Evolutionary conservation across 257 asterid genomes (phyloP).

Genomic region (Scutellaria barbata): DNA sequence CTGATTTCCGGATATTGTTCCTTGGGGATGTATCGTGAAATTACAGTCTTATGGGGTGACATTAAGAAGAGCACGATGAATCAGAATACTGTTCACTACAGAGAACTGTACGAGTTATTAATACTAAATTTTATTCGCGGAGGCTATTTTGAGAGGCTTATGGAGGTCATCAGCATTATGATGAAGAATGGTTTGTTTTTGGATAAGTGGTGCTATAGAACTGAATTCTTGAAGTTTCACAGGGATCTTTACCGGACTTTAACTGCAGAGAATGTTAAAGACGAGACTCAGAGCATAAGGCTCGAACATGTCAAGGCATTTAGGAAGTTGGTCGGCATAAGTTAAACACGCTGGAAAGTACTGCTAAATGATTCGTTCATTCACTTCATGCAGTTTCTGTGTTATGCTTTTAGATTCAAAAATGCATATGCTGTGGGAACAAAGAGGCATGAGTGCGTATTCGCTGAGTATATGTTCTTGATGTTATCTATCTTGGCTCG

Average conservation of each 20-base stretch:
- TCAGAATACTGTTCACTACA: conserved; percentile 41
- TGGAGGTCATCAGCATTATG: conserved; percentile 79
- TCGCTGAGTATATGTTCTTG: no score
- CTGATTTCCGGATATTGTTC: conserved; percentile 65
- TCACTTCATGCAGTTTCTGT: no score
- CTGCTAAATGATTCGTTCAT: background rate
- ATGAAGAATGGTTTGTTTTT: conserved; percentile 60
- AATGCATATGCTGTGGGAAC: no score
- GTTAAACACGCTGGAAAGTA: conserved; percentile 31
- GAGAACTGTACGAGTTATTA: conserved; percentile 72
- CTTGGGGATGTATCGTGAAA: conserved; percentile 74
- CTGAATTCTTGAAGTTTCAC: conserved; percentile 71
- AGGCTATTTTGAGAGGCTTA: conserved; percentile 85
- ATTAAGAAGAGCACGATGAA: conserved; percentile 63
- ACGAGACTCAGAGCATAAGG: conserved; percentile 69
- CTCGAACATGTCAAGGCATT: conserved; percentile 76
- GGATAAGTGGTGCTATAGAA: conserved; percentile 74
- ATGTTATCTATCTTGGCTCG: no score
- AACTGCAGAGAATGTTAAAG: conserved; percentile 56
- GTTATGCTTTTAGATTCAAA: no score
- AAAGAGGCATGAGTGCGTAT: no score
- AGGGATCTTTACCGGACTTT: conserved; percentile 71
- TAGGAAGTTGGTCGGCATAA: conserved; percentile 65
- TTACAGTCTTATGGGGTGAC: conserved; percentile 84
- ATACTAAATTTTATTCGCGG: conserved; percentile 73